Evolutionary conservation across 2,329 filamentous ascomycete species (phyloP).

Genomic region (Epichloe typhina): DNA sequence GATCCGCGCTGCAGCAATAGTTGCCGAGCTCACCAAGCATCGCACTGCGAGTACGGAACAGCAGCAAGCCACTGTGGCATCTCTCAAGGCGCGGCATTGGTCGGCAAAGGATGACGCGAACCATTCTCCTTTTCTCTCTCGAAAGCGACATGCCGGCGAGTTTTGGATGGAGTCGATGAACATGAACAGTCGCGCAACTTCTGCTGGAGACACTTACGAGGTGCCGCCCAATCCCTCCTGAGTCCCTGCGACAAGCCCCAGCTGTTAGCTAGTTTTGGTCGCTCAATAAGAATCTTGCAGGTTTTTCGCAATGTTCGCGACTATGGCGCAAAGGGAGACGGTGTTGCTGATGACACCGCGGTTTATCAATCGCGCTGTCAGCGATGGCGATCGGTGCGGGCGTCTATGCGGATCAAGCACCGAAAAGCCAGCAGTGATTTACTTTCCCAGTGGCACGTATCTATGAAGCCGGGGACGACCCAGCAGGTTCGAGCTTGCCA

Average conservation of each 20-base stretch:
- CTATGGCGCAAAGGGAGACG: not conserved
- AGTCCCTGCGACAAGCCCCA: not conserved
- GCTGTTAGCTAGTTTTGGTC: no score
- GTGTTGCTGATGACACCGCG: slow-evolving; percentile 22
- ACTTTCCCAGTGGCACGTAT: slow-evolving; percentile 37
- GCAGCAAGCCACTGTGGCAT: not conserved
- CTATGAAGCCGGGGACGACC: not conserved
- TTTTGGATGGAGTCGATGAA: not conserved
- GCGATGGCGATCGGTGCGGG: slow-evolving; percentile 22
- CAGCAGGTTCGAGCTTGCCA: slow-evolving; percentile 16
- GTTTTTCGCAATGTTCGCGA: not conserved
- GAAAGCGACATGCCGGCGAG: not conserved
- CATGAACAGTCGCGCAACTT: not conserved
- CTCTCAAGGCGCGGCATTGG: not conserved
- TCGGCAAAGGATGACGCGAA: not conserved
- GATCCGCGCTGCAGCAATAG: not conserved
- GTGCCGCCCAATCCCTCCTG: not conserved
- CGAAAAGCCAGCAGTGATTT: slow-evolving; percentile 12
- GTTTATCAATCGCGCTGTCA: slow-evolving; percentile 36
- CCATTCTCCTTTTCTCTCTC: not conserved
- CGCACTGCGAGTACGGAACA: not conserved
- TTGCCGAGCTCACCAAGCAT: not conserved
- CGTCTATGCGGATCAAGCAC: slow-evolving; percentile 18
- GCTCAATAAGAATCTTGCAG: not conserved
- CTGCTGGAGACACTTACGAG: not conserved